A percentile compares a stretch with the other conserved stretches of the same genome.
Conservation (phyloP, 441 rosid species). For the Lepidium campestre region DNA sequence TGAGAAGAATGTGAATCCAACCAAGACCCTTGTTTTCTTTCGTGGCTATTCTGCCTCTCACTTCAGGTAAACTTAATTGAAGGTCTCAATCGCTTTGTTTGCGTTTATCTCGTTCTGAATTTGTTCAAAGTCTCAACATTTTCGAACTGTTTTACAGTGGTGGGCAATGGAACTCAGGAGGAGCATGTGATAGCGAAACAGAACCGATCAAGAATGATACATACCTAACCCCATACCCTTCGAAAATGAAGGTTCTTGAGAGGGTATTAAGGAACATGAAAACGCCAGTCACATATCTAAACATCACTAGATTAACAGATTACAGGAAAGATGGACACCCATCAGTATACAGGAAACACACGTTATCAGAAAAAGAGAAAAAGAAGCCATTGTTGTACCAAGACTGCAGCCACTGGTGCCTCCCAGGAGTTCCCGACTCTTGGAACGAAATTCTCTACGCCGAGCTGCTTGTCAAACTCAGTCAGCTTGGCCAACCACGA, state of each 20-base stretch:
- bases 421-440: constrained; percentile 72
- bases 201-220: constrained; percentile 45
- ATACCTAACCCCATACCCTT: constrained; percentile 40
- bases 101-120: not conserved
- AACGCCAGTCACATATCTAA: constrained; percentile 43
- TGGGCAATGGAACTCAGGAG: constrained; percentile 76
- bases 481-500: constrained; percentile 7
- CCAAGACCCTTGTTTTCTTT: constrained; percentile 57
- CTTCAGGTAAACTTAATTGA: constrained; percentile 39
- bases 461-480: constrained; percentile 36
- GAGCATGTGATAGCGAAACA: constrained; percentile 58
- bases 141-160: constrained; percentile 33
- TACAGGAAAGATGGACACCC: constrained; percentile 67
- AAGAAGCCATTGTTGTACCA: constrained; percentile 33
- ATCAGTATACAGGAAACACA: constrained; percentile 46
- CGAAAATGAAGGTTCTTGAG: constrained; percentile 58
- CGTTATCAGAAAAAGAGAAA: constrained; percentile 35
- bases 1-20: constrained; percentile 49
- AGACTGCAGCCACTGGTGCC: constrained; percentile 86
- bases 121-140: not conserved
- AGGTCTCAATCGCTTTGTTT: not conserved
- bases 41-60: constrained; percentile 67
- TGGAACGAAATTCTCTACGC: constrained; percentile 69
- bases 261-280: constrained; percentile 44
- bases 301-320: constrained; percentile 57